Evolutionary conservation across 73 alveolate species (phyloP).

Genomic region (Strombidium stylifer): DNA sequence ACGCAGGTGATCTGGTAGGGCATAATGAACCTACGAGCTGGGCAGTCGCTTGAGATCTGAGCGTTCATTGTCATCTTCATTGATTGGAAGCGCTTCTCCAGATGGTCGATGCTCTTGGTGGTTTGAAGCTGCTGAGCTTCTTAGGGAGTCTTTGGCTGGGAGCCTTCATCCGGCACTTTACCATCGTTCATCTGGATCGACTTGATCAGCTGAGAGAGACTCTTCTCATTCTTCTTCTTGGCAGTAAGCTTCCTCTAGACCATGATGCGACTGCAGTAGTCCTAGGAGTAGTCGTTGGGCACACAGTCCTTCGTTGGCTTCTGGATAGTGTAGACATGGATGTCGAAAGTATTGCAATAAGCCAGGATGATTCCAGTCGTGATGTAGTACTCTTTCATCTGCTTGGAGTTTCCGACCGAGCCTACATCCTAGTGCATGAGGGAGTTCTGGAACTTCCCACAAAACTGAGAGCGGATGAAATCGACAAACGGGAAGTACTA

Average conservation of each 20-base stretch:
- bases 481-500: conserved; percentile 24
- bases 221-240: conserved; percentile 45
- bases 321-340: conserved; percentile 38
- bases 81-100: no score
- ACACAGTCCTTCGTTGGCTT: conserved; percentile 24
- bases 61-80: neutral
- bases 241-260: conserved; percentile 27
- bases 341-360: conserved; percentile 2
- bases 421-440: neutral
- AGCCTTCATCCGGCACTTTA: neutral
- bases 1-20: conserved; percentile 33
- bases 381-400: conserved; percentile 17
- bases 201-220: conserved; percentile 20
- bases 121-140: no score
- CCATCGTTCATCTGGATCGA: conserved; percentile 19
- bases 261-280: conserved; percentile 33
- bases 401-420: neutral
- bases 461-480: conserved; percentile 31
- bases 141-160: neutral
- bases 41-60: neutral
- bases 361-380: conserved; percentile 52
- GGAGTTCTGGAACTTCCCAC: conserved; percentile 5
- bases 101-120: no score
- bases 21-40: conserved; percentile 36
- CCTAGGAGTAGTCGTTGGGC: conserved; percentile 38